phyloP scores from a whole-genome alignment of 1,284 basidiomycete species.

The Testicularia cyperi region DNA sequence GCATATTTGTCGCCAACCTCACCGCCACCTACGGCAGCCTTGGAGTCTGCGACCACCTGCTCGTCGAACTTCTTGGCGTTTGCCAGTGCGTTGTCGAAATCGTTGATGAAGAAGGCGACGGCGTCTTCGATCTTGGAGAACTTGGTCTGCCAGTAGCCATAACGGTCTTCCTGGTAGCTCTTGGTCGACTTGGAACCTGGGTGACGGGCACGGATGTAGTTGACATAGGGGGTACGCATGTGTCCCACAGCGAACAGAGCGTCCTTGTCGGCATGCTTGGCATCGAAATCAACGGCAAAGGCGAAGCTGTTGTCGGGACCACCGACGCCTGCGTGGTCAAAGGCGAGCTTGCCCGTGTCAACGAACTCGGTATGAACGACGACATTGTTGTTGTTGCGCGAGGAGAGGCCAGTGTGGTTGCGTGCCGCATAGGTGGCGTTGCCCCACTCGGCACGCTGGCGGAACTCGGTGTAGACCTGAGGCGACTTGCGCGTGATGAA shows the following conservation, averaged over 20 bases:
- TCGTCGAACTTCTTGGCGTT: conserved; percentile 60
- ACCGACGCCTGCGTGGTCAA: conserved; percentile 39
- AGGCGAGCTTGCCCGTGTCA: conserved; percentile 38
- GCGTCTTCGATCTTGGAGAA: conserved; percentile 59
- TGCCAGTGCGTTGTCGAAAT: conserved; percentile 69
- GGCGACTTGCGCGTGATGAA: conserved; percentile 45
- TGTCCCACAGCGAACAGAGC: conserved; percentile 53
- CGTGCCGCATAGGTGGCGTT: conserved; percentile 48
- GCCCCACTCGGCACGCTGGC: conserved; percentile 59
- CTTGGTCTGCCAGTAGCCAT: conserved; percentile 54
- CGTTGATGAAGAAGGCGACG: conserved; percentile 64
- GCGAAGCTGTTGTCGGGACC: conserved; percentile 56
- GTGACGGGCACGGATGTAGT: conserved; percentile 44
- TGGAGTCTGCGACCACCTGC: conserved; percentile 49
- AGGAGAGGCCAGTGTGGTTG: conserved; percentile 39
- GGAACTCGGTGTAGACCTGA: conserved; percentile 50
- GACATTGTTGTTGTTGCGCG: conserved; percentile 56
- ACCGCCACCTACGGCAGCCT: conserved; percentile 48
- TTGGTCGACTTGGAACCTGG: conserved; percentile 32
- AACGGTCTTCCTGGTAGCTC: conserved; percentile 51
- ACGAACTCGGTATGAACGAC: conserved; percentile 51
- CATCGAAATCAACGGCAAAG: conserved; percentile 51
- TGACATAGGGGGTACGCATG: conserved; percentile 50
- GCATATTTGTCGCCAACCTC: conserved; percentile 52
- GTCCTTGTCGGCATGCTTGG: conserved; percentile 37